These are phyloP conservation scores for Diaporthe vaccinii DNA, from an alignment of 2,329 filamentous ascomycete species.

Conservation along the genomic window DNA sequence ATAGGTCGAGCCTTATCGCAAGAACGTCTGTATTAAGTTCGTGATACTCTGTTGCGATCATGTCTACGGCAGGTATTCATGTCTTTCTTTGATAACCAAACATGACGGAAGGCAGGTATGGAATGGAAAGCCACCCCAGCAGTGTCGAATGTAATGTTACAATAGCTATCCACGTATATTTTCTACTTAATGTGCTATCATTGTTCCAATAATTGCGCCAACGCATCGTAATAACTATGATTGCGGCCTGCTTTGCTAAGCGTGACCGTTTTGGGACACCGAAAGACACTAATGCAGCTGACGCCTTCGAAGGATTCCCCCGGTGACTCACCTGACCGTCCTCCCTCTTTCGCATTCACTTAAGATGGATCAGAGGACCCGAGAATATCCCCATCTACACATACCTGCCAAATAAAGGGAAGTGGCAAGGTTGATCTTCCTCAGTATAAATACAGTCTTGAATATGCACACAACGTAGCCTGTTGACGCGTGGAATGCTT, in stretches of 20 bases:
- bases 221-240: neutral
- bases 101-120: neutral
- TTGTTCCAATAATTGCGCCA: too few species aligned
- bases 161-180: neutral
- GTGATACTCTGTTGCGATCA: too few species aligned
- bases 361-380: too few species aligned
- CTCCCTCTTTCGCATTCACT: neutral
- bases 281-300: neutral
- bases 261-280: conserved; percentile 3
- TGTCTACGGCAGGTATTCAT: neutral
- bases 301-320: neutral
- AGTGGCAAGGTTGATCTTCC: neutral
- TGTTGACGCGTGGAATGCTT: neutral
- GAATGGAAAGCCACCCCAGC: neutral
- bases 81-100: neutral
- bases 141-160: neutral
- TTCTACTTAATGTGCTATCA: neutral
- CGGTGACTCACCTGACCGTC: conserved; percentile 21
- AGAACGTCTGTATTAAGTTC: neutral
- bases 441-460: neutral
- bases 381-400: neutral
- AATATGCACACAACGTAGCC: neutral
- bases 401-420: neutral
- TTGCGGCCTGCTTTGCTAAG: neutral
- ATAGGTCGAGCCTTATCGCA: rapidly evolving